Percentiles rank a stretch among this genome's conserved stretches.
Conservation (phyloP, 768 basidiomycete species). For the Cubamyces lactineus region DNA sequence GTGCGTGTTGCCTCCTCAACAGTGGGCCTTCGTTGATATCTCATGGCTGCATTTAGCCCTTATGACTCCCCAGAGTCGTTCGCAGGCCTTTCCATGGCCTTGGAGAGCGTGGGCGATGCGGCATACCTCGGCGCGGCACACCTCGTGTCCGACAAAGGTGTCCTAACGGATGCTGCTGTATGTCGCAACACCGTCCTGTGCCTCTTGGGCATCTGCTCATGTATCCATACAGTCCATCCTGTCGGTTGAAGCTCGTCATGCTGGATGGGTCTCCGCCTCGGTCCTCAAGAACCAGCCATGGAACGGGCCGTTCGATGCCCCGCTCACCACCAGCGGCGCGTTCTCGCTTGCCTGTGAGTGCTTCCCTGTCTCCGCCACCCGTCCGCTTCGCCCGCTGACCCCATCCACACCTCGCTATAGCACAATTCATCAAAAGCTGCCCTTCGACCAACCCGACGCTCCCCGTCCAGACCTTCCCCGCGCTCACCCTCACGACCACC, state of each 20-base stretch:
- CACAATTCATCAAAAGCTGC: slow-evolving; percentile 50
- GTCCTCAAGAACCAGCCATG: slow-evolving; percentile 45
- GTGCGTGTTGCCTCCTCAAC: slow-evolving; percentile 37
- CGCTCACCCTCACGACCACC: slow-evolving; percentile 38
- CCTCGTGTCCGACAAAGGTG: slow-evolving; percentile 44
- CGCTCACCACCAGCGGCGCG: slow-evolving; percentile 40
- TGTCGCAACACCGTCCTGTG: not conserved
- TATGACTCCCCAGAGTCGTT: slow-evolving; percentile 48
- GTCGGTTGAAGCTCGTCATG: slow-evolving; percentile 56
- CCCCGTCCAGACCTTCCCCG: slow-evolving; percentile 52
- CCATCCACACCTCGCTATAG: slow-evolving; percentile 29
- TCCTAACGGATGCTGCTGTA: slow-evolving; percentile 54
- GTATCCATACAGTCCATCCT: slow-evolving; percentile 53
- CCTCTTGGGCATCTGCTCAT: too few relatives aligned
- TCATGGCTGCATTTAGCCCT: slow-evolving; percentile 35
- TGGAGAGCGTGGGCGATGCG: slow-evolving; percentile 57
- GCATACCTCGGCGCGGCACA: slow-evolving; percentile 62
- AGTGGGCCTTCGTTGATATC: not conserved
- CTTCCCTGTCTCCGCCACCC: slow-evolving; percentile 42
- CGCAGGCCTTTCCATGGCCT: slow-evolving; percentile 44
- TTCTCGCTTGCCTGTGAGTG: slow-evolving; percentile 47
- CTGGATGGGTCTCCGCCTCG: slow-evolving; percentile 50
- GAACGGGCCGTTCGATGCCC: slow-evolving; percentile 49
- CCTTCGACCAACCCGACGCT: slow-evolving; percentile 51
- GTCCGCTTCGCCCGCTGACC: not conserved